A percentile compares a stretch with the other conserved stretches of the same genome.
phyloP scores from a whole-genome alignment of 2,329 filamentous ascomycete genomes.

The Aspergillus texensis region DNA sequence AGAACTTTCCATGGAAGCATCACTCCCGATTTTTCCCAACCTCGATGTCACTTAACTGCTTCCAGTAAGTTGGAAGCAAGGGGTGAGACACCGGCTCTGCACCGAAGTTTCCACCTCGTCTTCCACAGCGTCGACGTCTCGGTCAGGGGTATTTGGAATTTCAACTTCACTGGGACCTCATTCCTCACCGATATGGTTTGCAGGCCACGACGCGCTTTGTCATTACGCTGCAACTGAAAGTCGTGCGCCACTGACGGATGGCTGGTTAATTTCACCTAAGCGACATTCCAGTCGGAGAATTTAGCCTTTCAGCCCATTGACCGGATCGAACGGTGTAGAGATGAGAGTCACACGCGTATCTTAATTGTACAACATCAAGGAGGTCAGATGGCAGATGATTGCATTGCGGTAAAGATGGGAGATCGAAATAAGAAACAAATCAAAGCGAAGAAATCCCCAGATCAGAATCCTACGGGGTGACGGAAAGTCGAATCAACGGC shows the following conservation, averaged over 20 bases:
- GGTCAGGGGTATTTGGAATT: neutral
- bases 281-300: neutral
- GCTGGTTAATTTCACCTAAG: neutral
- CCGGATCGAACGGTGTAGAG: neutral
- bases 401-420: neutral
- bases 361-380: neutral
- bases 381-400: neutral
- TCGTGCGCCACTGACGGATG: neutral
- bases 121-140: neutral
- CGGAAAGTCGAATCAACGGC: neutral
- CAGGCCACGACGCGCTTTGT: neutral
- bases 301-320: neutral
- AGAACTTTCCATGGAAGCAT: constrained; percentile 3
- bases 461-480: neutral
- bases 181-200: too few relatives aligned
- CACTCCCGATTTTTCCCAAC: neutral
- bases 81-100: neutral
- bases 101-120: neutral
- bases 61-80: neutral
- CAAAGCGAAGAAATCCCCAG: neutral
- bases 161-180: neutral
- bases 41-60: neutral
- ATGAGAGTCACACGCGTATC: neutral
- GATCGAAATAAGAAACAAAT: neutral
- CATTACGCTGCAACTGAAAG: neutral